A percentile compares a stretch with the other conserved stretches of the same genome.
These are phyloP conservation scores for Polygonum aviculare DNA, from an alignment of 148 eudicot genomes.

Conservation along the genomic window DNA sequence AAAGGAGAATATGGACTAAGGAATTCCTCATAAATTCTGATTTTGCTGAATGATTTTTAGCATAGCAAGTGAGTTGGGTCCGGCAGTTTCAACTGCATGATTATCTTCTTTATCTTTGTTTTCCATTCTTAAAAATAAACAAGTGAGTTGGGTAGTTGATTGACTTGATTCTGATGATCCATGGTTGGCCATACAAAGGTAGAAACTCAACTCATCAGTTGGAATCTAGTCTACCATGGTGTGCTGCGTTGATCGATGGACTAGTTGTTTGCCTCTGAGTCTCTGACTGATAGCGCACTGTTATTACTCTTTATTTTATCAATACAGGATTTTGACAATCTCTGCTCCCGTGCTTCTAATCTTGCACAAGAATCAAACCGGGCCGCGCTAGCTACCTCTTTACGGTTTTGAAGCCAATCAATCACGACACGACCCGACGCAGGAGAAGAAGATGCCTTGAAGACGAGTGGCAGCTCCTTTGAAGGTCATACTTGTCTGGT, in stretches of 20 bases:
- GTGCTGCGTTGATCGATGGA: not conserved
- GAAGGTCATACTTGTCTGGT: not conserved
- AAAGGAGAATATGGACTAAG: not conserved
- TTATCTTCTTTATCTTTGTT: not conserved
- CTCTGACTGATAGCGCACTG: not conserved
- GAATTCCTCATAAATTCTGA: not conserved
- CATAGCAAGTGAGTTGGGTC: slow-evolving; percentile 66
- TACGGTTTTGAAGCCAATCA: slow-evolving; percentile 35
- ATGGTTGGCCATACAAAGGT: slow-evolving; percentile 86
- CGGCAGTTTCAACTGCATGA: not conserved
- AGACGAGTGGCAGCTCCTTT: slow-evolving; percentile 6
- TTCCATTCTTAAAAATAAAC: not conserved
- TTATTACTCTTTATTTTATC: not conserved
- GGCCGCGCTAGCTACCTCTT: slow-evolving; percentile 48
- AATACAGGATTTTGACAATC: slow-evolving; percentile 78
- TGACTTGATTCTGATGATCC: slow-evolving; percentile 85
- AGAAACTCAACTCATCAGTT: not conserved
- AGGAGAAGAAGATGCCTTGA: not conserved
- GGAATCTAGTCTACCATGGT: not conserved
- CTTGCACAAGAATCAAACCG: slow-evolving; percentile 67
- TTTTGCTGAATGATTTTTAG: slow-evolving; percentile 18
- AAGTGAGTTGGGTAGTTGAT: not conserved
- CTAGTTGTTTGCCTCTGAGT: not conserved
- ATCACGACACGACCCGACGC: not conserved
- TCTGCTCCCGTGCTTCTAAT: slow-evolving; percentile 58